phyloP scores from a whole-genome alignment of 1,284 basidiomycete genomes.

The Inonotus obliquus region DNA sequence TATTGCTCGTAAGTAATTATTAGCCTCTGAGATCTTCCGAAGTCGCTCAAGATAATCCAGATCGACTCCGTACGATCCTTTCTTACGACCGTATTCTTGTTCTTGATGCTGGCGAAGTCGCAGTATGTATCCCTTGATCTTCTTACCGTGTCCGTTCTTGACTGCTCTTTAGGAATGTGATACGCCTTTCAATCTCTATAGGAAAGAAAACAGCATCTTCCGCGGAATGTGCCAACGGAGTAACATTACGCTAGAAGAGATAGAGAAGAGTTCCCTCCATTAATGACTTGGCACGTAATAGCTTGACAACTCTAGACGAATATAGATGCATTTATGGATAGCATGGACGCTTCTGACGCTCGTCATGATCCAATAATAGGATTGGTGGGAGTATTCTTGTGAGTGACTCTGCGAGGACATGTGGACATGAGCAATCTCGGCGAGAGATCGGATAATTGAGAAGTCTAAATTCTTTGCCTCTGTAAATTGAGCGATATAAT shows the following conservation, averaged over 20 bases:
- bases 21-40: not conserved
- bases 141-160: not conserved
- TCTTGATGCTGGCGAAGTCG: conserved; percentile 66
- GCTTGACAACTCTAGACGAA: not conserved
- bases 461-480: not conserved
- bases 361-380: not conserved
- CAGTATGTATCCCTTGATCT: conserved; percentile 34
- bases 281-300: not conserved
- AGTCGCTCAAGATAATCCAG: conserved; percentile 28
- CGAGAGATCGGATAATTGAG: conserved; percentile 14
- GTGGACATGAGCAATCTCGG: conserved; percentile 13
- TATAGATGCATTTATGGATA: not conserved
- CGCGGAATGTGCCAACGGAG: conserved; percentile 62
- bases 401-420: not conserved
- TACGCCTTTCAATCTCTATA: conserved; percentile 58
- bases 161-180: conserved; percentile 54
- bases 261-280: conserved; percentile 28
- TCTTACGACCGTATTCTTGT: conserved; percentile 74
- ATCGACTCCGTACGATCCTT: conserved; percentile 75
- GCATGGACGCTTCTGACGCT: not conserved
- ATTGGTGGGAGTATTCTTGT: not conserved
- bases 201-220: conserved; percentile 52
- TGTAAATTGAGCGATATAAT: not conserved
- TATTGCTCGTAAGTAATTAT: conserved; percentile 49
- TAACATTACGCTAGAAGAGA: conserved; percentile 50